Percentiles rank a stretch among this genome's conserved stretches.
These are phyloP conservation scores for Wickerhamiella galacta DNA, from an alignment of 805 yeast species.

Conservation along the genomic window DNA sequence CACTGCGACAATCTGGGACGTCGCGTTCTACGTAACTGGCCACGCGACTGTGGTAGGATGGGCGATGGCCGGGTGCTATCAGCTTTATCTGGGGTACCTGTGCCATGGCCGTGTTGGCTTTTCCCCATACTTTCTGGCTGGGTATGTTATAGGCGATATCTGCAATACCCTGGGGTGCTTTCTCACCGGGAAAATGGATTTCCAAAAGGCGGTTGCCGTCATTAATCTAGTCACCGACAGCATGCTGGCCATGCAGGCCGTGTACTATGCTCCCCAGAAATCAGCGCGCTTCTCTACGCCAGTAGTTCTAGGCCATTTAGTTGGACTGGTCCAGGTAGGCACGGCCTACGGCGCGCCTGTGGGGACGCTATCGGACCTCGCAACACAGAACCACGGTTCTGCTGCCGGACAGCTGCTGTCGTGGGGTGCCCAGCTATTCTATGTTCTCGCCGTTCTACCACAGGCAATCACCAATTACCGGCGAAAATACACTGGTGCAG, in stretches of 20 bases:
- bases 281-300: too few species aligned
- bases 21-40: too few species aligned
- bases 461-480: slow-evolving; percentile 26
- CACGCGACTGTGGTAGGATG: slow-evolving; percentile 17
- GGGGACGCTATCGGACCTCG: too few species aligned
- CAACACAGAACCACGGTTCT: too few species aligned
- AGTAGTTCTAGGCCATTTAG: too few species aligned
- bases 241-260: slow-evolving; percentile 14
- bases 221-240: slow-evolving; percentile 15
- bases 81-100: slow-evolving; percentile 15
- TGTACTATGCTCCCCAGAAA: slow-evolving; percentile 12
- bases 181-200: slow-evolving; percentile 18
- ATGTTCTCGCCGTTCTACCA: slow-evolving; percentile 22
- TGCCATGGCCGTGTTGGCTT: slow-evolving; percentile 18
- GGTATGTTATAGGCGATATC: slow-evolving; percentile 21
- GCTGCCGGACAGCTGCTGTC: slow-evolving; percentile 14
- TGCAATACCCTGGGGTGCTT: slow-evolving; percentile 19
- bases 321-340: too few species aligned
- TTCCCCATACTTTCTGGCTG: slow-evolving; percentile 15
- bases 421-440: slow-evolving; percentile 16
- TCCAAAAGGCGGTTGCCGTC: slow-evolving; percentile 17
- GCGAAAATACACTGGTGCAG: slow-evolving; percentile 27
- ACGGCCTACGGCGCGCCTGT: too few species aligned
- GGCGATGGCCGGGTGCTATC: slow-evolving; percentile 19
- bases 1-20: too few species aligned